Evolutionary conservation across 208 protist genomes (phyloP).

Genomic region (Trypanosoma conorhini): DNA sequence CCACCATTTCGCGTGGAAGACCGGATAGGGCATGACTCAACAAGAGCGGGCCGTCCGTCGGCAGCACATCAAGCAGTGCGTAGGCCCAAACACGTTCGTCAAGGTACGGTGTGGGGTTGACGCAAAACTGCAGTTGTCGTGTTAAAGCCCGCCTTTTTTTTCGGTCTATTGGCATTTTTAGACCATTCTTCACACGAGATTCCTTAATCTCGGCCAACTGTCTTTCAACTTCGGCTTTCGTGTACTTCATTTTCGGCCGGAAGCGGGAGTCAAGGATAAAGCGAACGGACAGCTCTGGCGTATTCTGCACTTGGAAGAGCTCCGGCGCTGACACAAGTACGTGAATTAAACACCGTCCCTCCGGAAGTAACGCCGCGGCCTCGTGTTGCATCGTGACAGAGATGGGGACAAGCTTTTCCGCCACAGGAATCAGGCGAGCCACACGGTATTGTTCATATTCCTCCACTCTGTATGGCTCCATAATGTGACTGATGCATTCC

Average conservation of each 20-base stretch:
- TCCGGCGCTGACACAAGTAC: slow-evolving; percentile 72
- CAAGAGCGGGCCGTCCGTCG: slow-evolving; percentile 30
- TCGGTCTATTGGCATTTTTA: slow-evolving; percentile 31
- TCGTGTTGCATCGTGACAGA: slow-evolving; percentile 33
- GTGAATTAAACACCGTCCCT: slow-evolving; percentile 54
- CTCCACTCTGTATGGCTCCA: slow-evolving; percentile 48
- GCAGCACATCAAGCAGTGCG: slow-evolving; percentile 75
- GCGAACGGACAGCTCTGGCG: slow-evolving; percentile 33
- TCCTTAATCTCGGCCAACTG: slow-evolving; percentile 30
- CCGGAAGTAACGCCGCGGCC: slow-evolving; percentile 47
- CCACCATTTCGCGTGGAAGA: slow-evolving; percentile 23
- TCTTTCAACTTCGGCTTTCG: slow-evolving; percentile 34
- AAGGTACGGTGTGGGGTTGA: slow-evolving; percentile 62
- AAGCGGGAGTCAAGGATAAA: slow-evolving; percentile 48
- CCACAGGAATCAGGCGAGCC: slow-evolving; percentile 63
- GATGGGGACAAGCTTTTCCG: slow-evolving; percentile 36
- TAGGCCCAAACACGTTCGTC: slow-evolving; percentile 73
- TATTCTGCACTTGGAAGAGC: slow-evolving; percentile 41
- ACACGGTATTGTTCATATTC: slow-evolving; percentile 82
- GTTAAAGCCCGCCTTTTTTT: slow-evolving; percentile 44
- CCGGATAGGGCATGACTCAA: slow-evolving; percentile 16
- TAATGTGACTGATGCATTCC: neutral
- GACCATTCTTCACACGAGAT: slow-evolving; percentile 15
- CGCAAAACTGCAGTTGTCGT: slow-evolving; percentile 60
- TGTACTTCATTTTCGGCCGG: slow-evolving; percentile 23